Evolutionary conservation across 495 filamentous ascomycete species (phyloP).

Genomic region (Sordaria brevicollis): DNA sequence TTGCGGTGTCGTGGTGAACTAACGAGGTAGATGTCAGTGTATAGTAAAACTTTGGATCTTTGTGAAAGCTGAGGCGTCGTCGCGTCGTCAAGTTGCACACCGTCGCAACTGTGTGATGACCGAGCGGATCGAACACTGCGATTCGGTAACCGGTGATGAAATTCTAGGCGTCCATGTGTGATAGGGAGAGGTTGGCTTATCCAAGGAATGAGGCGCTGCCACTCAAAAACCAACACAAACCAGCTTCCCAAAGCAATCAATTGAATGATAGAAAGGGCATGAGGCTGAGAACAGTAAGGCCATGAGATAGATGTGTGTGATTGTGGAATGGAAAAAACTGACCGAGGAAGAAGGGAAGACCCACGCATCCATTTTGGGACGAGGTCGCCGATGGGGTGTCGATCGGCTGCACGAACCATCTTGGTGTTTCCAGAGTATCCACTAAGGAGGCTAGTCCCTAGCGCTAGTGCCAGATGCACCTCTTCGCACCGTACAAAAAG

Average conservation of each 20-base stretch:
- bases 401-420: neutral
- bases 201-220: neutral
- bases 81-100: neutral
- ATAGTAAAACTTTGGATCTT: neutral
- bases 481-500: neutral
- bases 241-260: neutral
- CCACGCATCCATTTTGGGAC: neutral
- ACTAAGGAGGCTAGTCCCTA: neutral
- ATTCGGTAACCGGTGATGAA: neutral
- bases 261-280: neutral
- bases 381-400: neutral
- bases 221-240: neutral
- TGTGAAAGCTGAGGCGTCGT: neutral
- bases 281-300: neutral
- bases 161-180: neutral
- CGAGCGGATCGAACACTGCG: neutral
- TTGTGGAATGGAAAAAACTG: neutral
- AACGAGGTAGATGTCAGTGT: neutral
- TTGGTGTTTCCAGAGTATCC: neutral
- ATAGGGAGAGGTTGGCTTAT: neutral
- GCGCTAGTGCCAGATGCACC: neutral
- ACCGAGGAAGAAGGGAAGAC: neutral
- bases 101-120: neutral
- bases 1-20: neutral
- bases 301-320: neutral